Base-by-base conservation (phyloP, 805 yeast genomes). In the Candida sakaeoensis region DNA sequence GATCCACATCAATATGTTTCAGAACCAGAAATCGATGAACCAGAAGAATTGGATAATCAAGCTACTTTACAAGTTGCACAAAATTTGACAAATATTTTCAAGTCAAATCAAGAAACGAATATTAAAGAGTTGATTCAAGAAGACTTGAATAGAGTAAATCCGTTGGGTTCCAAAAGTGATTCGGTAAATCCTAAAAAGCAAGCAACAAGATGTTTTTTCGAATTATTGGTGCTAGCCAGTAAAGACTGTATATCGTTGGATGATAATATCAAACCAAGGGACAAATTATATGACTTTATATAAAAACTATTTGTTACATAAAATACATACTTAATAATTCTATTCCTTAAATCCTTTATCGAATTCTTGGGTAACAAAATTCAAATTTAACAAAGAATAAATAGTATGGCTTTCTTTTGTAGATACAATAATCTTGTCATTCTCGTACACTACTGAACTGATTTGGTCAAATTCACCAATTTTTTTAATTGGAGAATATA, bases 201-300 rank as follows among this genome's bases (percentile, higher is more conserved):
- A 50, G 86, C 88, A 15, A 78, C 87, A 2, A 74, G 78, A 51
- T 71, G 85, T 39, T 89, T 89, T 60, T 89, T 88, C 52, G 95
- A 89, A 56, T 58, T 89, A 55, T 68, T 89, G 49, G 91, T 88
- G 3, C 68, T 89, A 42, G 95, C 95, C 2, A 82, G 93, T 5
- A 70, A 79, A 33, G 89, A 83, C 49, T 81, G 91, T 39, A 64
- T 89, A 33, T 64, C 67, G 12, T 58, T 88, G 30, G 61, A 75
- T 26, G 68, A 70, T 6, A 49, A 47, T n/a, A 70, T 85, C 26
- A 55, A 60, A 15, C 63, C 77, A 8, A 76, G 69, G 49, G 70
- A 72, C 35, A 53, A 61, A 23, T 50, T 68, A 22, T 64, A 53
- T 33, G 45, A 40, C 27, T 33, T 45, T 40, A 24, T 43, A 34